A percentile compares a stretch with the other conserved stretches of the same genome.
Evolutionary conservation across 192 early-diverging fungal genomes (phyloP).

Genomic region (Phycomyces blakesleeanus): DNA sequence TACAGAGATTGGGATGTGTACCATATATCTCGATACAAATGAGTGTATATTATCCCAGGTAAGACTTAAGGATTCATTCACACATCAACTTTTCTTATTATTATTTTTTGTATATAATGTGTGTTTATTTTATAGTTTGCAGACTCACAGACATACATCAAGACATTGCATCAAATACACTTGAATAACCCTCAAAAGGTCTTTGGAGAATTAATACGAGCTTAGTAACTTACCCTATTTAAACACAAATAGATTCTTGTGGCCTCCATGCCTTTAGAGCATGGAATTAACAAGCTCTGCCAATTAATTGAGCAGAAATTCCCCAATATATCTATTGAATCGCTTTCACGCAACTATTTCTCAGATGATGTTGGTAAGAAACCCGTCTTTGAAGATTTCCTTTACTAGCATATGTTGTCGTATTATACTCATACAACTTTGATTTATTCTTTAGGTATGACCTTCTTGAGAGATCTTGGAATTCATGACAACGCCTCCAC

Average conservation of each 20-base stretch:
- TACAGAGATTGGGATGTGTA: conserved; percentile 43
- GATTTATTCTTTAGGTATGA: conserved; percentile 18
- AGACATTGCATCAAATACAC: conserved; percentile 58
- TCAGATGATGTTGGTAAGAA: conserved; percentile 43
- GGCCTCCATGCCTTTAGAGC: conserved; percentile 37
- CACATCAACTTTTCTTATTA: background rate
- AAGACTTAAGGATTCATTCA: too few species aligned
- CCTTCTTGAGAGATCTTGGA: conserved; percentile 36
- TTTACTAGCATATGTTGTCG: too few species aligned
- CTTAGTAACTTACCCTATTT: background rate
- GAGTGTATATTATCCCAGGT: conserved; percentile 63
- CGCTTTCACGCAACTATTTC: conserved; percentile 56
- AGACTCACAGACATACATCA: conserved; percentile 59
- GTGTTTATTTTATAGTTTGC: conserved; percentile 42
- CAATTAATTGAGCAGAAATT: conserved; percentile 41
- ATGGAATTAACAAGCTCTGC: conserved; percentile 50
- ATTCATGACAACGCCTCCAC: conserved; percentile 44
- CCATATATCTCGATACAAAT: conserved; percentile 51
- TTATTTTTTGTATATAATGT: background rate
- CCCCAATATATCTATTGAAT: conserved; percentile 40
- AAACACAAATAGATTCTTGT: conserved; percentile 1
- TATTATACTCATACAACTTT: conserved; percentile 19
- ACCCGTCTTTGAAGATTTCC: too few species aligned
- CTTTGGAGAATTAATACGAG: background rate
- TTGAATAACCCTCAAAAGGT: conserved; percentile 58